Conservation (phyloP, 164 flowering plant genomes). For the Santalum album region DNA sequence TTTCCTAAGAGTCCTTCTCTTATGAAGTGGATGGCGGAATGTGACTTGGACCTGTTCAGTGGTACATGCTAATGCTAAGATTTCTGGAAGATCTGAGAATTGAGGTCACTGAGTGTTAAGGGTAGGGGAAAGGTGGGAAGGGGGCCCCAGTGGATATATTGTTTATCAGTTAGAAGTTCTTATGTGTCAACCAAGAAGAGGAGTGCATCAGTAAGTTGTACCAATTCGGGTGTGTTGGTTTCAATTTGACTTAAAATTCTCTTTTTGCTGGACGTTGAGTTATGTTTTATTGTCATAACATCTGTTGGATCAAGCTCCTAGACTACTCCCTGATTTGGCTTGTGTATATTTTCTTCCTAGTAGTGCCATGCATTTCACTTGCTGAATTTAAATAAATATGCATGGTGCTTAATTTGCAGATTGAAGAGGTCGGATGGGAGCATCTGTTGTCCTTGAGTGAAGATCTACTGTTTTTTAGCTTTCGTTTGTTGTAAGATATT, state of each 20-base stretch:
- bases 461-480: conserved; percentile 43
- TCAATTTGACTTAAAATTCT: too few species aligned
- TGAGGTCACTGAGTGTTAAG: too few species aligned
- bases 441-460: conserved; percentile 38
- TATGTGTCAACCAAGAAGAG: not conserved
- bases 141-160: not conserved
- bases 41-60: too few species aligned
- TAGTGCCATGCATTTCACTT: not conserved
- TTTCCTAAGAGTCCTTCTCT: too few species aligned
- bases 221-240: too few species aligned
- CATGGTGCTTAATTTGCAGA: conserved; percentile 20
- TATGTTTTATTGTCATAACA: not conserved
- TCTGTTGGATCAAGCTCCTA: not conserved
- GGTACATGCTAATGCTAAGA: too few species aligned
- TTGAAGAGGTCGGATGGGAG: conserved; percentile 86
- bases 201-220: not conserved
- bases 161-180: not conserved
- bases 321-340: not conserved
- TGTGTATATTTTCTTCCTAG: not conserved
- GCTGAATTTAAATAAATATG: not conserved
- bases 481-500: conserved; percentile 45
- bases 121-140: too few species aligned
- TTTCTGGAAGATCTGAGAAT: too few species aligned
- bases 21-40: too few species aligned
- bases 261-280: too few species aligned